phyloP scores from a whole-genome alignment of 176 grass and related monocot species.

The Carex littledalei region DNA sequence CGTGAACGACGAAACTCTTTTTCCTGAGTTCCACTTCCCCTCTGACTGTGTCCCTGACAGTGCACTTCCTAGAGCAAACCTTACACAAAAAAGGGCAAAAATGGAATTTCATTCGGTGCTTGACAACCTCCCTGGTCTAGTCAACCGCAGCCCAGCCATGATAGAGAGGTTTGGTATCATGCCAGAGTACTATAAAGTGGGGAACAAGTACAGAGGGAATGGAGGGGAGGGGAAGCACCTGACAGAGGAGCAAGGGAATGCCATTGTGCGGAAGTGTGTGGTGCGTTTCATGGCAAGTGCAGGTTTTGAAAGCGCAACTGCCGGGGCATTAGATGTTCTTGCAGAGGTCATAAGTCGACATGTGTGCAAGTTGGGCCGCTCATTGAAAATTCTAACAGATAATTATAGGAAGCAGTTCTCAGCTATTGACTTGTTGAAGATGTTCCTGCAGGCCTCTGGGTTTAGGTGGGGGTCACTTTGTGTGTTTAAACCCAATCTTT shows the following conservation, averaged over 20 bases:
- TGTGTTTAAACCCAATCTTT: background rate
- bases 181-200: conserved; percentile 89
- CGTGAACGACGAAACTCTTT: conserved; percentile 58
- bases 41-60: conserved; percentile 86
- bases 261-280: conserved; percentile 52
- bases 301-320: conserved; percentile 62
- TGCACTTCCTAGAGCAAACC: conserved; percentile 52
- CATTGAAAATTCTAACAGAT: conserved; percentile 74
- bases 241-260: conserved; percentile 65
- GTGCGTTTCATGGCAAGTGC: conserved; percentile 38
- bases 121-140: conserved; percentile 80
- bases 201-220: conserved; percentile 94
- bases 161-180: conserved; percentile 97
- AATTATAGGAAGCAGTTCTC: conserved; percentile 90
- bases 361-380: conserved; percentile 62
- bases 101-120: conserved; percentile 76
- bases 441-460: conserved; percentile 87
- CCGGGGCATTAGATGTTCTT: conserved; percentile 63
- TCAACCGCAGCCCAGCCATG: conserved; percentile 84
- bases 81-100: conserved; percentile 30
- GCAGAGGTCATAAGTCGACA: conserved; percentile 70
- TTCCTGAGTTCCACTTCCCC: conserved; percentile 88
- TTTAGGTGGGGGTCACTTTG: conserved; percentile 47
- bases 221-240: conserved; percentile 58
- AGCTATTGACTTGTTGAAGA: conserved; percentile 84